Evolutionary conservation across 179 eudicot genomes (phyloP), one percentile per base, ranked within the genome.

Genomic region (Silene noctiflora): DNA sequence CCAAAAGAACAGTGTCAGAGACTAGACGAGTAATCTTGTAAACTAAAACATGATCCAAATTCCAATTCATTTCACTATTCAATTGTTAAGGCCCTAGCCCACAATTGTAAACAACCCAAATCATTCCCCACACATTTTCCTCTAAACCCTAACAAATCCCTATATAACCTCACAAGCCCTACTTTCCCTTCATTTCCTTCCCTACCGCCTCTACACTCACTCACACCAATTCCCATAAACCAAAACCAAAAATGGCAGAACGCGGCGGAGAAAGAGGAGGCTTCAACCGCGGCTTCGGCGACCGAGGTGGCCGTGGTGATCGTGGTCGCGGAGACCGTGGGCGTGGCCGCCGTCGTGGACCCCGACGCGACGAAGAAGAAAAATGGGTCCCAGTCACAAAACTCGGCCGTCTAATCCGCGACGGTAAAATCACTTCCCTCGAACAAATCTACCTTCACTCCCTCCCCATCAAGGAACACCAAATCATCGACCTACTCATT

Each of bases 401-500:
- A 69, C 89, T 88, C 0, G 94, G 94, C 16, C 85, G 94, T 7
- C 83, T 90, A 29, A 91, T 90, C 0, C 80, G 75, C 8, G 90
- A 86, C 16, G 82, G 85, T 0, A 88, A 83, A 31, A 90, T 90
- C 79, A 67, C 74, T 0, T 79, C 84, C 19, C 48, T 90, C 0
- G 94, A 90, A 65, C 89, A 89, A 70, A 87, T 89, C 78, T 89
- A 89, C 83, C 90, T 89, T 39, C 90, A 89, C 67, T 88, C 91
- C 0, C 89, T 90, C 46, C 94, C 94, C 4, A 81, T 90, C 83
- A 90, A 90, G 74, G 94, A 88, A 80, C 85, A 86, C 72, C 94
- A 90, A 42, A 90, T 90, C 78, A 71, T 90, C 21, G 94, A 90
- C 33, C 76, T 62, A 2, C 84, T 86, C 42, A 74, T 84, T 17